Base-by-base conservation (phyloP, 2,329 filamentous ascomycete species). In the Chrysoporthe austroafricana region DNA sequence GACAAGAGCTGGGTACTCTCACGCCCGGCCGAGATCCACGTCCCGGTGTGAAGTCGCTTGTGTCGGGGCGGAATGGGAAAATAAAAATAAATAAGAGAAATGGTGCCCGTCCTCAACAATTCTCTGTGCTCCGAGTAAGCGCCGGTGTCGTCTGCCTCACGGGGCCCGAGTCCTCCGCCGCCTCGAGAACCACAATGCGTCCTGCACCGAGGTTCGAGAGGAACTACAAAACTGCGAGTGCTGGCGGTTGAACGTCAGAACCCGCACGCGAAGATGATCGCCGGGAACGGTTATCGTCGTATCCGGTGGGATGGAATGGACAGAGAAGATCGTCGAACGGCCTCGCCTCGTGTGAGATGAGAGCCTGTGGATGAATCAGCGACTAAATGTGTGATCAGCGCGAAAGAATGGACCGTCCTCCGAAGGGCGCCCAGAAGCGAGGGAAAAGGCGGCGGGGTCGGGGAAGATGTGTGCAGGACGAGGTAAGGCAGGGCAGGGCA, bases 321-420 rank as follows among this genome's bases (percentile, higher is more conserved):
- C 43, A 63, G 21, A 56, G 50, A 63, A 43, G 62, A 57, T 21
- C 26, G 36, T 63, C 26, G 62, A 63, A 56, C 18, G 14, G 36
- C 48, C 18, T 64, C 56, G 67, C 63, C 62, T 67, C 50, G 67
- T 62, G 67, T 62, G 65, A 67, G 64, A 66, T 69, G 67, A 67
- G 65, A 67, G 64, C 58, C 56, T 69, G 58, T 44, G 61, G 61
- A 69, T 69, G 67, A 67, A 61, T 67, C 62, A 69, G 64, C 62
- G 67, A 69, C 67, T 69, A 69, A 57, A 64, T 69, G 67, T 67
- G 67, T 69, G 67, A 69, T 67, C 64, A 67, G 67, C 67, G 56
- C 54, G 57, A 64, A 61, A 50, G 58, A 39, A 66, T 66, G 62
- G 65, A 60, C 66, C 62, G 57, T 65, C 18, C 62, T 68, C 66